A percentile compares a stretch with the other conserved stretches of the same genome.
Evolutionary conservation across 2,329 filamentous ascomycete species (phyloP).

Genomic region (Fusarium globosum): DNA sequence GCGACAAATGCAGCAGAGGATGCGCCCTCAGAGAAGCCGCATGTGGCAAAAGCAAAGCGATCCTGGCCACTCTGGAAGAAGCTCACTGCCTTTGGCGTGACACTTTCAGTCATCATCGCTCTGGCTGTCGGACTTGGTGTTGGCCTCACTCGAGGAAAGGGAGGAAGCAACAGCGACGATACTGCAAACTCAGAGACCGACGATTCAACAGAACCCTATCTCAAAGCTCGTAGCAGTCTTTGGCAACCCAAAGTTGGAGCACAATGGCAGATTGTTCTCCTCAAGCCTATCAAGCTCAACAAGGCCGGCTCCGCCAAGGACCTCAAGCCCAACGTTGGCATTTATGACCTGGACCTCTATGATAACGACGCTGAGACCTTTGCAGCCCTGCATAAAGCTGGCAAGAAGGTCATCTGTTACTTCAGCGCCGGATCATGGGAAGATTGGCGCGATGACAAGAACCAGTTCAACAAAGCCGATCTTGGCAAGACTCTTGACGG

Average conservation of each 20-base stretch:
- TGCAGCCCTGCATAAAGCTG: slow-evolving; percentile 66
- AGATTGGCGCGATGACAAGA: slow-evolving; percentile 68
- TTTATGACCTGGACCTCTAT: slow-evolving; percentile 65
- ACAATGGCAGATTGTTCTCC: slow-evolving; percentile 72
- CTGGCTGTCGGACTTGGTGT: slow-evolving; percentile 67
- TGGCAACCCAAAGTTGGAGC: slow-evolving; percentile 66
- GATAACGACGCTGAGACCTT: slow-evolving; percentile 60
- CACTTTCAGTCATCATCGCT: slow-evolving; percentile 50
- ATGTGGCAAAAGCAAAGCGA: slow-evolving; percentile 11
- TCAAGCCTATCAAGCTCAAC: slow-evolving; percentile 56
- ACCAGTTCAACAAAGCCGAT: slow-evolving; percentile 64
- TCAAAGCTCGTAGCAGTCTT: slow-evolving; percentile 41
- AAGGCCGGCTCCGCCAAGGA: slow-evolving; percentile 47
- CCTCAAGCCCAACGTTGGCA: slow-evolving; percentile 58
- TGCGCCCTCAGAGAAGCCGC: slow-evolving; percentile 13
- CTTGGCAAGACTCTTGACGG: slow-evolving; percentile 68
- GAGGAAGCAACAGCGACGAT: slow-evolving; percentile 34
- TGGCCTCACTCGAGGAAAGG: slow-evolving; percentile 57
- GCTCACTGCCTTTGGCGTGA: slow-evolving; percentile 42
- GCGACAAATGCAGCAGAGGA: slow-evolving; percentile 9
- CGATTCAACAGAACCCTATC: slow-evolving; percentile 28
- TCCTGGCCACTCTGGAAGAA: slow-evolving; percentile 49
- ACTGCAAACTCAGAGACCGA: slow-evolving; percentile 30
- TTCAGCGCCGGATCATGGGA: slow-evolving; percentile 79
- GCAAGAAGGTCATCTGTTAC: slow-evolving; percentile 77